Evolutionary conservation across 192 early-diverging fungal species (phyloP), one percentile per base, ranked within the genome.

Genomic region (Geosiphon pyriformis): DNA sequence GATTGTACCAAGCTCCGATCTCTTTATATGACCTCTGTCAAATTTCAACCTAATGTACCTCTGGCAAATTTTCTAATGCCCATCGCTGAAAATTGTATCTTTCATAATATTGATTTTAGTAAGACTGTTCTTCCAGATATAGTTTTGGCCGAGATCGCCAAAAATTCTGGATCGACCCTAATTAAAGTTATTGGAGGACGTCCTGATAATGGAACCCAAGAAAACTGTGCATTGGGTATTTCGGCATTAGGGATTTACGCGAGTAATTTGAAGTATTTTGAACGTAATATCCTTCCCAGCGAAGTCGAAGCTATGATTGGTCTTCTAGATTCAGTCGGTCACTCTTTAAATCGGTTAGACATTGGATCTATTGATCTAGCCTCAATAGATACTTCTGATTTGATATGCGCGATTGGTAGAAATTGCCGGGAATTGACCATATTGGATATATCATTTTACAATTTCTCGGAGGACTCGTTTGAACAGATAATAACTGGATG

Each of bases 21-120:
- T 4, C 25, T 67, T 11, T 67, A 67, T 46, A 67, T 67, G 53
- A 32, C 25, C 10, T 11, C 11, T 0, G 33, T 25, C 15, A 20
- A 32, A 1, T 67, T 56, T 27, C 8, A 32, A 7, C 3, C 10
- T 1, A 29, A 57, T 29, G 11, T 47, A 29, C 22, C 65, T 15
- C 2, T 11, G 23, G 55, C 53, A 57, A 15, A 22, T 20, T 29
- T 64, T 33, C 31, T 67, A 31, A 67, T 67, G 65, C 65, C 65
- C 0, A 46, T 67, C 2, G 65, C 65, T 0, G 29, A 11, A 55
- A 56, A 56, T 32, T 67, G 65, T 49, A 34, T 27, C 35, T 67
- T 67, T 55, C 65, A 67, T 32, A 67, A 67, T 27, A n/a, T 67
- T 18, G 65, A 67, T 67, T 67, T 67, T 48, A 29, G 53, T 15